Conservation (phyloP, 768 basidiomycete genomes). For the Punctularia strigosozonata region DNA sequence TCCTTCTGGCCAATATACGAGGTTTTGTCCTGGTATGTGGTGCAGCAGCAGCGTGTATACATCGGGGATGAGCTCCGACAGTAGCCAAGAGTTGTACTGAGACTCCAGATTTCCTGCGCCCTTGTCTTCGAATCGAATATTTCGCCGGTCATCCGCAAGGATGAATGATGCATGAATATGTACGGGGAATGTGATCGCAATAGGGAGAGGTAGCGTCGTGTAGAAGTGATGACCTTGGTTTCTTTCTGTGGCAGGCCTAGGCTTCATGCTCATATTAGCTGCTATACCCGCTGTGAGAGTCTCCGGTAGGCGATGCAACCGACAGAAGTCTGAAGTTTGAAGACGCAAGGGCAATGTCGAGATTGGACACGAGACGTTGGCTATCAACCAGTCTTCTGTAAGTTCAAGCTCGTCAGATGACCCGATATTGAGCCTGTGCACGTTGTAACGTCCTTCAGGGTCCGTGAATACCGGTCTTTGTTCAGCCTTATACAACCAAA, state of each 20-base stretch:
- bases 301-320: too few relatives aligned
- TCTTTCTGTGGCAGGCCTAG: constrained; percentile 5
- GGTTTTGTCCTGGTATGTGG: too few relatives aligned
- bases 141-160: constrained; percentile 32
- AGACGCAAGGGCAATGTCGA: too few relatives aligned
- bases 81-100: constrained; percentile 31
- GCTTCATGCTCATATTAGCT: constrained; percentile 6
- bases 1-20: too few relatives aligned
- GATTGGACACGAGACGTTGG: too few relatives aligned
- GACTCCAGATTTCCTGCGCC: constrained; percentile 18
- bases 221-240: constrained; percentile 21
- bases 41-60: constrained; percentile 29
- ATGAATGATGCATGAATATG: constrained; percentile 37
- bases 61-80: constrained; percentile 21
- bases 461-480: too few relatives aligned
- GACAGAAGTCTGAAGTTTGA: too few relatives aligned
- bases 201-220: constrained; percentile 30
- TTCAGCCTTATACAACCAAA: too few relatives aligned
- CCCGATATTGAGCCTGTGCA: too few relatives aligned
- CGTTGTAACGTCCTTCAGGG: too few relatives aligned
- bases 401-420: too few relatives aligned
- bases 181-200: constrained; percentile 27
- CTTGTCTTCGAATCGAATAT: constrained; percentile 28
- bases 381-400: too few relatives aligned
- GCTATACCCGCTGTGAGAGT: constrained; percentile 23